phyloP scores from a whole-genome alignment of 2,329 filamentous ascomycete genomes.

The Penicillium capsulatum region DNA sequence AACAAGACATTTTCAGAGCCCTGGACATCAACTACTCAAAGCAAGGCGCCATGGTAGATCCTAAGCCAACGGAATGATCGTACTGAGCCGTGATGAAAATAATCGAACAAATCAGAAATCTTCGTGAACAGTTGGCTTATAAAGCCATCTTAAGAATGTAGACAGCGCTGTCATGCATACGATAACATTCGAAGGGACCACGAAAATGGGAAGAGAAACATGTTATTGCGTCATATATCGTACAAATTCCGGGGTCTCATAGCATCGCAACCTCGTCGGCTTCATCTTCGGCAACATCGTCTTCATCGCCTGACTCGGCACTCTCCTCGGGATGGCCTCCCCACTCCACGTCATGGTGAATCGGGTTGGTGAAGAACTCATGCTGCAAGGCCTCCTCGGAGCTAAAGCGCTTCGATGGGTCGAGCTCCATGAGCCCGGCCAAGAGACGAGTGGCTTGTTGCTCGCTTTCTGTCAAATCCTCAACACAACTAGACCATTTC shows the following conservation, averaged over 20 bases:
- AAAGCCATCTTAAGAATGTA: too few species aligned
- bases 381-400: slow-evolving; percentile 44
- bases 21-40: too few species aligned
- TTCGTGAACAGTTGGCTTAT: too few species aligned
- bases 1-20: too few species aligned
- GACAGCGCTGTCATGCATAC: too few species aligned
- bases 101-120: too few species aligned
- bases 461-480: slow-evolving; percentile 50
- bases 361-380: slow-evolving; percentile 44
- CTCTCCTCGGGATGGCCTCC: slow-evolving; percentile 37
- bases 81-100: too few species aligned
- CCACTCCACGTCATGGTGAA: slow-evolving; percentile 40
- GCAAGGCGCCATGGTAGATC: too few species aligned
- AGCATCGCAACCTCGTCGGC: slow-evolving; percentile 41
- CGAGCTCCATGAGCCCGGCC: slow-evolving; percentile 42
- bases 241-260: slow-evolving; percentile 21
- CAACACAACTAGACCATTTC: slow-evolving; percentile 84
- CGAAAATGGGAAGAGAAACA: too few species aligned
- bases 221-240: slow-evolving; percentile 19
- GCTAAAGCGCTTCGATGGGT: slow-evolving; percentile 41
- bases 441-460: slow-evolving; percentile 45
- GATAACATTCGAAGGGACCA: too few species aligned
- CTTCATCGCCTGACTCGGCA: slow-evolving; percentile 32
- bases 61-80: too few species aligned
- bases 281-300: slow-evolving; percentile 32